Evolutionary conservation across 2,329 filamentous ascomycete genomes (phyloP).

Genomic region (Venturiaceae sp.): DNA sequence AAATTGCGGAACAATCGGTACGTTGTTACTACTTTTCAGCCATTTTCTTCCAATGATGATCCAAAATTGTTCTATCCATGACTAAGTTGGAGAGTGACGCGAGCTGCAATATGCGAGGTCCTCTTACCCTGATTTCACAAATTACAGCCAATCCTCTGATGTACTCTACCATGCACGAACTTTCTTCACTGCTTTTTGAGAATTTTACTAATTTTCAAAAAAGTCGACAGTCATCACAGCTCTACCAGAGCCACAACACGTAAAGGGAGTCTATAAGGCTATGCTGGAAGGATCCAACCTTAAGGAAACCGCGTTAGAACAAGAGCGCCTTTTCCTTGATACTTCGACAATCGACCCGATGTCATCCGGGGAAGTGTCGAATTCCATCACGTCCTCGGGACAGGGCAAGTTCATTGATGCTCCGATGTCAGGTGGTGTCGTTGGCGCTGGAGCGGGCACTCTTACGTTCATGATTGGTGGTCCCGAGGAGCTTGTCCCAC

Average conservation of each 20-base stretch:
- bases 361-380: conserved; percentile 69
- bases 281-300: conserved; percentile 56
- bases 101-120: conserved; percentile 29
- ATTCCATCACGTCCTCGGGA: conserved; percentile 53
- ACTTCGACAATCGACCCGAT: conserved; percentile 92
- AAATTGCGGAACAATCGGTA: conserved; percentile 60
- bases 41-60: conserved; percentile 37
- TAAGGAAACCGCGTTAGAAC: conserved; percentile 35
- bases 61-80: conserved; percentile 45
- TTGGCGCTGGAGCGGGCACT: conserved; percentile 78
- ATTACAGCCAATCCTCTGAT: conserved; percentile 67
- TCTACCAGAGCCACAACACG: conserved; percentile 80
- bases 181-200: background rate
- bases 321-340: conserved; percentile 78
- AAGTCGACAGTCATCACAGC: conserved; percentile 83
- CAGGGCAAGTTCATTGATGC: conserved; percentile 82
- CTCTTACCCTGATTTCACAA: conserved; percentile 51
- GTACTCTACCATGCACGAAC: conserved; percentile 9
- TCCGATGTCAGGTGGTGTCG: conserved; percentile 93
- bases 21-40: conserved; percentile 22
- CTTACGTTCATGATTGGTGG: conserved; percentile 94
- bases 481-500: conserved; percentile 48
- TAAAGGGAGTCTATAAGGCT: conserved; percentile 68
- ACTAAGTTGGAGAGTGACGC: conserved; percentile 56
- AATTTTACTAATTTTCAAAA: conserved; percentile 9